phyloP scores from a whole-genome alignment of 805 yeast genomes.

The Metschnikowia matae region DNA sequence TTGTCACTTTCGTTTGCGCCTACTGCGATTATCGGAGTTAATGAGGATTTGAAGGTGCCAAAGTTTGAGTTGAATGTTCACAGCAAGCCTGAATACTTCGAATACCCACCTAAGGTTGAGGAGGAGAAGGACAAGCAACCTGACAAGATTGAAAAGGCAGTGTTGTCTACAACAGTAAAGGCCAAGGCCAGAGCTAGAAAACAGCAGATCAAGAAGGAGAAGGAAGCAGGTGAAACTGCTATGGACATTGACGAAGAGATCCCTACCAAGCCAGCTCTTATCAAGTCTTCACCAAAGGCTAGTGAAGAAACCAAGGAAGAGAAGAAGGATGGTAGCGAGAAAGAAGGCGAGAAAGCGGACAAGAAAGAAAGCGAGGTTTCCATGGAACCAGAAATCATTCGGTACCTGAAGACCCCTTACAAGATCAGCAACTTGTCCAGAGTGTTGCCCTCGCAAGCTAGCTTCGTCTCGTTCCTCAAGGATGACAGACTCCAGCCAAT shows the following conservation, averaged over 20 bases:
- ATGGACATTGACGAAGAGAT: constrained; percentile 39
- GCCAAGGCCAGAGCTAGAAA: constrained; percentile 91
- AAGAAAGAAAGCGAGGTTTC: constrained; percentile 19
- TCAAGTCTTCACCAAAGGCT: constrained; percentile 9
- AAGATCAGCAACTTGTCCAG: constrained; percentile 76
- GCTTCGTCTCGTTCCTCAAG: constrained; percentile 72
- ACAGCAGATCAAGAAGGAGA: constrained; percentile 48
- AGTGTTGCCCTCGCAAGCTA: constrained; percentile 84
- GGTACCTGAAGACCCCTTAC: constrained; percentile 62
- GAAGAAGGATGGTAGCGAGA: constrained; percentile 24
- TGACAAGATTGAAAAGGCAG: constrained; percentile 89
- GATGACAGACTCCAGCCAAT: constrained; percentile 79
- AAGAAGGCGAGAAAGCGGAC: constrained; percentile 2
- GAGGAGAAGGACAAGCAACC: constrained; percentile 76
- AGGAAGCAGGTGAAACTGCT: constrained; percentile 43
- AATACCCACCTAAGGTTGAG: constrained; percentile 85
- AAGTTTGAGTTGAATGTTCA: constrained; percentile 77
- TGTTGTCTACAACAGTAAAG: constrained; percentile 85
- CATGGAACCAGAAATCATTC: constrained; percentile 37
- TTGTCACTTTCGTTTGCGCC: constrained; percentile 88
- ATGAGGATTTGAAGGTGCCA: constrained; percentile 82
- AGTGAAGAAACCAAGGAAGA: constrained; percentile 10
- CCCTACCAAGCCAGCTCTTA: neutral
- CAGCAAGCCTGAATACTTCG: constrained; percentile 73
- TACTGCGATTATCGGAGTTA: constrained; percentile 83